phyloP scores from a whole-genome alignment of 2,329 filamentous ascomycete species.

The Nemania serpens region DNA sequence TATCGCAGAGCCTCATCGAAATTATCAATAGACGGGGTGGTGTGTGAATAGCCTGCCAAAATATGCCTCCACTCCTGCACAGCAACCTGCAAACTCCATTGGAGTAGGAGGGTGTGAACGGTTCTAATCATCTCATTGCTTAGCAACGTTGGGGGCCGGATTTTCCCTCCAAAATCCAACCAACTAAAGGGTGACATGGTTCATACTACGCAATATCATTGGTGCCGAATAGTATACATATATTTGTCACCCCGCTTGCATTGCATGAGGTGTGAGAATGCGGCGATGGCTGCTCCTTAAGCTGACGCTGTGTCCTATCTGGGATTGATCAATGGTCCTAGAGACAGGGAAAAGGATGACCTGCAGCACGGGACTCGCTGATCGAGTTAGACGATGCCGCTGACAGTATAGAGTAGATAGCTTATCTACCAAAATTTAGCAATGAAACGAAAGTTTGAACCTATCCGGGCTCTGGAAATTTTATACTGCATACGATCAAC shows the following conservation, averaged over 20 bases:
- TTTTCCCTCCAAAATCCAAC: background rate
- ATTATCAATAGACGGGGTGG: background rate
- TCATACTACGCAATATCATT: background rate
- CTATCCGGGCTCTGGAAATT: background rate
- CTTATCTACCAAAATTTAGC: background rate
- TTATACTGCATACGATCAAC: background rate
- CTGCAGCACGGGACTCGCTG: background rate
- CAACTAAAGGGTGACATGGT: background rate
- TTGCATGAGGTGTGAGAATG: background rate
- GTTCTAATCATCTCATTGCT: background rate
- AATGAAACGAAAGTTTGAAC: background rate
- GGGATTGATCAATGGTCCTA: background rate
- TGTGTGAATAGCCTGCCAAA: background rate
- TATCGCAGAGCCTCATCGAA: conserved; percentile 5
- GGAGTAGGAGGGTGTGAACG: background rate
- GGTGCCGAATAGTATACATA: background rate
- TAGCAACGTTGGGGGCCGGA: background rate
- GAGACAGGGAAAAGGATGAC: background rate
- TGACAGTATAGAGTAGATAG: background rate
- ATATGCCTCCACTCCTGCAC: background rate
- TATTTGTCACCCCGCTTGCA: background rate
- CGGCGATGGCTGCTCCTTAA: background rate
- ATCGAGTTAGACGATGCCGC: background rate
- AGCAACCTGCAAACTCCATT: background rate
- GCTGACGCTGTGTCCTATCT: background rate